Evolutionary conservation across 1,284 basidiomycete genomes (phyloP).

Genomic region (Microbotryum silenes-acaulis): DNA sequence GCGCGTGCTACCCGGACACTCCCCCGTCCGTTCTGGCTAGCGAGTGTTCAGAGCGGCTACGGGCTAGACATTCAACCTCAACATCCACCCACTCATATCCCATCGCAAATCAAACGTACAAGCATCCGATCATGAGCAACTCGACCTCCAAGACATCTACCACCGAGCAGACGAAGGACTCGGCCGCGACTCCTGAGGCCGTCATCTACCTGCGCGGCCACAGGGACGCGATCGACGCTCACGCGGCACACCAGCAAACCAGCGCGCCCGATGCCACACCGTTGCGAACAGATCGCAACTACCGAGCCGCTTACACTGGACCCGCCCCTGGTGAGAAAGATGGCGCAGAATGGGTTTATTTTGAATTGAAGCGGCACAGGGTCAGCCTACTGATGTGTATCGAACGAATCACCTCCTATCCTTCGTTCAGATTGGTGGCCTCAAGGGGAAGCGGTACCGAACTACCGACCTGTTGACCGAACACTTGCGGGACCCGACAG

Average conservation of each 20-base stretch:
- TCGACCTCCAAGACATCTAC: neutral
- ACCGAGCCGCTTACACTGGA: neutral
- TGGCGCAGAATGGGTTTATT: neutral
- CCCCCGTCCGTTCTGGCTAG: too few species aligned
- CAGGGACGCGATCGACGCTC: neutral
- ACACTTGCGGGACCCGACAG: neutral
- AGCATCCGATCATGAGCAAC: neutral
- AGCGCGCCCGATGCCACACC: neutral
- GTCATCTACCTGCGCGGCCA: slow-evolving; percentile 8
- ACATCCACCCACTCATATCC: neutral
- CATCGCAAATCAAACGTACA: neutral
- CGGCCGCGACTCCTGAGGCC: neutral
- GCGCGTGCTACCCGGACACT: too few species aligned
- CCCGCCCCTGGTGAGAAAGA: slow-evolving; percentile 1
- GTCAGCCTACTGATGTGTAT: neutral
- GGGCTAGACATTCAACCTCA: neutral
- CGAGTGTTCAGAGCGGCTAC: too few species aligned
- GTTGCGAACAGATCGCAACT: slow-evolving; percentile 7
- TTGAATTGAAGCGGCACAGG: neutral
- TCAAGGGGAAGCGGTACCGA: neutral
- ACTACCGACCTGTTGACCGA: slow-evolving; percentile 1
- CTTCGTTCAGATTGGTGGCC: slow-evolving; percentile 7
- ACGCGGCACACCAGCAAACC: slow-evolving; percentile 4
- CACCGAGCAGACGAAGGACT: neutral
- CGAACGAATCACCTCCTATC: neutral